Base-by-base conservation (phyloP, 192 early-diverging fungal species). In the Mortierella hygrophila region DNA sequence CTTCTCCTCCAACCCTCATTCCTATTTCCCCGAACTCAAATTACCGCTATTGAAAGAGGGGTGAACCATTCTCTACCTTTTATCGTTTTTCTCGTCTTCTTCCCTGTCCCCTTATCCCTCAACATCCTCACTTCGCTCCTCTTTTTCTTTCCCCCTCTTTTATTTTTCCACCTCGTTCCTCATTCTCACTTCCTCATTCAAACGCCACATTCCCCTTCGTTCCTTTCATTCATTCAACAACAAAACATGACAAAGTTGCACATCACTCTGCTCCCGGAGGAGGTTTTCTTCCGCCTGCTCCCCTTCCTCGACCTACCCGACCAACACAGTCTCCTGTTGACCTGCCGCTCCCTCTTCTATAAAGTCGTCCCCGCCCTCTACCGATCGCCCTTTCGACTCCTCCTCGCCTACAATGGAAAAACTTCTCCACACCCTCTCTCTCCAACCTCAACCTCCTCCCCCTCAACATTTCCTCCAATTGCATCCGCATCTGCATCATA, bases 321-420 rank as follows among this genome's bases (percentile, higher is more conserved):
- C 73, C 74, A 85, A n/a, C 83, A 80, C 75, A 85, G 70, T 68
- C 75, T 85, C 2, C 78, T 85, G n/a, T 49, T 85, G n/a, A 80
- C 78, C 52, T 85, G 83, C 35, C 57, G 60, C 37, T 18, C 38
- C 26, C 78, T 85, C 70, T 85, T 85, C 46, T 7, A 41, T 26
- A 80, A 68, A 9, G 72, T 74, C 47, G 83, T 80, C 32, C 83
- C 83, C 6, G 47, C 29, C 10, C 78, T 85, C 32, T 85, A 85
- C 26, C 78, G 78, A 6, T 85, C 83, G 3, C 83, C 83, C 35
- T 85, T 85, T 63, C 68, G 74, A 37, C 78, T 79, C 57, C 63
- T 85, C n/a, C 41, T 77, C 4, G 57, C 65, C 41, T 80, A 47
- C 77, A 79, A 85, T 68, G 83, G 83, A 49, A 70, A 42, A 42